phyloP scores from a whole-genome alignment of 2,329 filamentous ascomycete genomes.

The Alternaria novae-zelandiae region DNA sequence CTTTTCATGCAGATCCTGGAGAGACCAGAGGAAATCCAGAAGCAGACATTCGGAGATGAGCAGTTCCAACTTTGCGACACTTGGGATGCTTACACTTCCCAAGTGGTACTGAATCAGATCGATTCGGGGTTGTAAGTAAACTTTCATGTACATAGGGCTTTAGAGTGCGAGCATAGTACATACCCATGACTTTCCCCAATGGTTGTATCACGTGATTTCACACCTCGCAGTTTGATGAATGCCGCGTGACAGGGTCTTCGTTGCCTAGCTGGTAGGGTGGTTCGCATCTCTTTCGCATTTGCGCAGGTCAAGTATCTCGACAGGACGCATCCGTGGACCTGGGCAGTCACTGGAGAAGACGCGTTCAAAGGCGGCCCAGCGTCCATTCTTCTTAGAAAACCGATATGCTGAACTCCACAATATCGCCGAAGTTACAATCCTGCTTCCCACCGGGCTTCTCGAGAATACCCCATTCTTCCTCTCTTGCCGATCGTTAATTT shows the following conservation, averaged over 20 bases:
- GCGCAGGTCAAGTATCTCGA: not conserved
- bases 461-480: not conserved
- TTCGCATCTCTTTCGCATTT: not conserved
- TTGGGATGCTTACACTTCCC: slow-evolving; percentile 43
- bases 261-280: not conserved
- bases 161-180: not conserved
- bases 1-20: slow-evolving; percentile 40
- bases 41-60: slow-evolving; percentile 26
- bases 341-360: not conserved
- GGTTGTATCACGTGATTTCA: not conserved
- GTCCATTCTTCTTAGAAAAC: not conserved
- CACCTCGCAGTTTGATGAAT: not conserved
- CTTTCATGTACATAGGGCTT: not conserved
- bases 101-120: slow-evolving; percentile 31
- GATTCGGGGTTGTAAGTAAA: slow-evolving; percentile 41
- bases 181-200: not conserved
- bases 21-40: slow-evolving; percentile 32
- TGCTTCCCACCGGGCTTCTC: not conserved
- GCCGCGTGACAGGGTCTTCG: not conserved
- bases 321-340: not conserved
- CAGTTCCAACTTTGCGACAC: slow-evolving; percentile 25
- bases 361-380: not conserved
- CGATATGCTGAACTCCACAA: not conserved
- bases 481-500: not conserved
- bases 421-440: not conserved